Evolutionary conservation across 495 filamentous ascomycete species (phyloP).

Genomic region (Aspergillus funiculosus): DNA sequence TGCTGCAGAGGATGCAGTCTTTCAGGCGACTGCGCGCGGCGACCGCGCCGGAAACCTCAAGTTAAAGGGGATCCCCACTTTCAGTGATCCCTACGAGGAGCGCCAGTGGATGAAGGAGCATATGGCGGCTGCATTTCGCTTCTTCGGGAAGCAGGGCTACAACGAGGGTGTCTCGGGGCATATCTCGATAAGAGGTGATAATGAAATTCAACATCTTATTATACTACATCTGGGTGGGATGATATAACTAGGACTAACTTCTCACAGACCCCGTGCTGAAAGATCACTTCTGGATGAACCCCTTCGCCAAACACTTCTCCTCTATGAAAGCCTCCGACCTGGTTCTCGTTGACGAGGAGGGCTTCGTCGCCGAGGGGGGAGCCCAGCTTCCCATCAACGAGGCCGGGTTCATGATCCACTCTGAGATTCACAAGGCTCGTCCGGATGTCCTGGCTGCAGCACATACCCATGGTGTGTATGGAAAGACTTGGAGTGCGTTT

Average conservation of each 20-base stretch:
- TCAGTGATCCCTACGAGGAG: slow-evolving; percentile 53
- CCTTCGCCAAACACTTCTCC: slow-evolving; percentile 55
- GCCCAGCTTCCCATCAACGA: slow-evolving; percentile 51
- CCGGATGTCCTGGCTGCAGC: slow-evolving; percentile 48
- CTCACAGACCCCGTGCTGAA: slow-evolving; percentile 38
- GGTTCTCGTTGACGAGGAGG: slow-evolving; percentile 45
- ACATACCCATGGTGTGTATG: slow-evolving; percentile 45
- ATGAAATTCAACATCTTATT: too few relatives aligned
- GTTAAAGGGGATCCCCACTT: slow-evolving; percentile 52
- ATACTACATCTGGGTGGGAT: too few relatives aligned
- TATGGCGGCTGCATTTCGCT: slow-evolving; percentile 65
- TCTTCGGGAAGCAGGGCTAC: slow-evolving; percentile 64
- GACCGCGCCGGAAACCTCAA: slow-evolving; percentile 39
- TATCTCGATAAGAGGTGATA: slow-evolving; percentile 47
- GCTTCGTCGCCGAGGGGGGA: slow-evolving; percentile 49
- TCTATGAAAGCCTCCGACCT: slow-evolving; percentile 46
- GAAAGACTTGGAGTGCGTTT: slow-evolving; percentile 45
- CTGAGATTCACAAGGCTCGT: slow-evolving; percentile 45
- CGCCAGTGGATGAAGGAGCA: slow-evolving; percentile 65
- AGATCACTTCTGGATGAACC: slow-evolving; percentile 64
- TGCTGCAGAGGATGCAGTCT: slow-evolving; percentile 16
- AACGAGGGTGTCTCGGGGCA: slow-evolving; percentile 67
- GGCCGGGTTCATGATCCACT: slow-evolving; percentile 65
- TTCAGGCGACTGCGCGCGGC: slow-evolving; percentile 39
- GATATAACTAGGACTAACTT: too few relatives aligned